These are phyloP conservation scores for Alternaria sp. DNA, from an alignment of 2,329 filamentous ascomycete species.

Conservation along the genomic window DNA sequence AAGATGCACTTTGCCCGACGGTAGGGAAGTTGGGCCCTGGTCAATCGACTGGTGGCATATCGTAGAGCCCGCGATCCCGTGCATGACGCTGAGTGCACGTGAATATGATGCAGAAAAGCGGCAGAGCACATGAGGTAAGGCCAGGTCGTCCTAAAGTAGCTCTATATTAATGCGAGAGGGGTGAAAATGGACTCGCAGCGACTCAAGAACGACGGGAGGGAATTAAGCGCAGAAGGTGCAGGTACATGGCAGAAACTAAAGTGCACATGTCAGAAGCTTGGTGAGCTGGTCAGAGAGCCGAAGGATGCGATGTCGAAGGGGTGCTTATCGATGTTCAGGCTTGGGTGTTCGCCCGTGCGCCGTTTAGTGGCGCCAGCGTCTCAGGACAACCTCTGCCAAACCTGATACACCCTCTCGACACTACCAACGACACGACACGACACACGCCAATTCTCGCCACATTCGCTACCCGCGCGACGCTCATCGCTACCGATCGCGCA, in stretches of 20 bases:
- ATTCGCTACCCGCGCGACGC: slow-evolving; percentile 25
- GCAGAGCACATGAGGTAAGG: slow-evolving; percentile 1
- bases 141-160: slow-evolving; percentile 18
- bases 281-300: slow-evolving; percentile 11
- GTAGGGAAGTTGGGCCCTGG: background rate
- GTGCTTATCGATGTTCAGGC: slow-evolving; percentile 18
- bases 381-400: slow-evolving; percentile 32
- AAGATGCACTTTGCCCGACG: background rate
- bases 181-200: background rate
- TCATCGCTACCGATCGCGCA: slow-evolving; percentile 18
- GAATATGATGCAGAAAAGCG: slow-evolving; percentile 4
- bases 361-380: slow-evolving; percentile 9
- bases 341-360: slow-evolving; percentile 16
- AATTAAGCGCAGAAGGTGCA: background rate
- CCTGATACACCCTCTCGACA: slow-evolving; percentile 20
- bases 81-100: background rate
- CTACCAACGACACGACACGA: slow-evolving; percentile 32
- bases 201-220: background rate
- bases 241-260: background rate
- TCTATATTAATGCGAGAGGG: slow-evolving; percentile 26
- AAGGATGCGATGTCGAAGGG: slow-evolving; percentile 11
- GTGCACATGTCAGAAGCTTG: background rate
- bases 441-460: slow-evolving; percentile 25
- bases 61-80: background rate
- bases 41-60: background rate